Percentiles rank a stretch among this genome's conserved stretches.
phyloP scores from a whole-genome alignment of 352 stramenopile genomes.

The Phytophthora pini region DNA sequence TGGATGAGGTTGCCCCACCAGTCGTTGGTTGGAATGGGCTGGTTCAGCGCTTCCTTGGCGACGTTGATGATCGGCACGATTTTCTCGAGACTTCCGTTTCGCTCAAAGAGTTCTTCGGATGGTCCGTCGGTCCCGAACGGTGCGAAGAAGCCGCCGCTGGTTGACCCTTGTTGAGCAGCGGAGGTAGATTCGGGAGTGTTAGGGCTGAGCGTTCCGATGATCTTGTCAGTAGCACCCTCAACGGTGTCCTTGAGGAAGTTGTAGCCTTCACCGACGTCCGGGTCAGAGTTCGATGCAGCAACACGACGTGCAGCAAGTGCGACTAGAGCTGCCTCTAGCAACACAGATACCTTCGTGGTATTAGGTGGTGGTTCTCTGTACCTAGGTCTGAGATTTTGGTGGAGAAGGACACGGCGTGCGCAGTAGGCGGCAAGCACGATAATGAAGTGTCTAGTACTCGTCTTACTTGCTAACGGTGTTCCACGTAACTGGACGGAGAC shows the following conservation, averaged over 20 bases:
- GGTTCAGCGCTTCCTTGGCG: constrained; percentile 47
- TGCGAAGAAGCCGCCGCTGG: constrained; percentile 33
- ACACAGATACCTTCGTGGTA: constrained; percentile 16
- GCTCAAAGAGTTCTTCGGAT: constrained; percentile 51
- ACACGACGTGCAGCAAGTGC: background rate
- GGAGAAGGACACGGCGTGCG: constrained; percentile 9
- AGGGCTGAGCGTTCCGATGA: constrained; percentile 18
- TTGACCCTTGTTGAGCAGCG: constrained; percentile 12
- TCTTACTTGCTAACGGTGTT: too few species aligned
- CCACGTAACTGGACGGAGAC: too few species aligned
- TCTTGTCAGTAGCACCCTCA: constrained; percentile 12
- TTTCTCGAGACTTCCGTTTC: constrained; percentile 46
- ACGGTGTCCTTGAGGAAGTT: constrained; percentile 22
- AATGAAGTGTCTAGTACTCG: too few species aligned
- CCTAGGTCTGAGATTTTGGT: background rate
- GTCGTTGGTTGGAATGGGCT: constrained; percentile 80
- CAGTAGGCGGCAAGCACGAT: constrained; percentile 5
- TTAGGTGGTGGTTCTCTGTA: background rate
- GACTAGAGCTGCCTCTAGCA: constrained; percentile 12
- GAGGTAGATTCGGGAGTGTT: background rate
- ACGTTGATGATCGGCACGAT: constrained; percentile 72
- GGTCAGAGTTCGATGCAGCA: constrained; percentile 4
- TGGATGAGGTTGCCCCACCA: constrained; percentile 86
- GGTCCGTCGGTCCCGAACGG: constrained; percentile 52
- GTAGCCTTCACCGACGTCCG: constrained; percentile 29